A percentile compares a stretch with the other conserved stretches of the same genome.
Conservation (phyloP, 371 early-diverging fungal genomes). For the Mucor lusitanicus region DNA sequence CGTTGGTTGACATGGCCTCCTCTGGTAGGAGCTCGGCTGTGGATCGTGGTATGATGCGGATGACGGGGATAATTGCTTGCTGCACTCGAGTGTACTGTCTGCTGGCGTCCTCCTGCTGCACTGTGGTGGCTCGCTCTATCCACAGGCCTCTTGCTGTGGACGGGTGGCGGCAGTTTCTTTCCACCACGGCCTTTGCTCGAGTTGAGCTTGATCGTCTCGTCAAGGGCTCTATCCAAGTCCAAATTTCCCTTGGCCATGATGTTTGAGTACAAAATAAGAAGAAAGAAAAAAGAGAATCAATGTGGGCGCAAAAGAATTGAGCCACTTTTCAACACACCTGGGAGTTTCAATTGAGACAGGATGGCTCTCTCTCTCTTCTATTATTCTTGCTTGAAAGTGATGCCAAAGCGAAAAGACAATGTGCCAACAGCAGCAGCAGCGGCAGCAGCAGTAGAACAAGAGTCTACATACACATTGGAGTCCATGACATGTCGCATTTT, state of each 20-base stretch:
- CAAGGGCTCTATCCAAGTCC: constrained; percentile 22
- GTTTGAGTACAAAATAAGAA: background rate
- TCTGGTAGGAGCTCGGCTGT: background rate
- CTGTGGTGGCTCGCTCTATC: background rate
- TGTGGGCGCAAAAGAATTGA: background rate
- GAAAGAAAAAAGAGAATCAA: background rate
- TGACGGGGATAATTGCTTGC: background rate
- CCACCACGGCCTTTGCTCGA: background rate
- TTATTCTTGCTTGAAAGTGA: background rate
- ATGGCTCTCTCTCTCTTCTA: background rate
- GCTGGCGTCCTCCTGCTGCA: background rate
- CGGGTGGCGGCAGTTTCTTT: background rate
- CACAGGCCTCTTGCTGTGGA: background rate
- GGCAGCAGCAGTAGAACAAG: background rate
- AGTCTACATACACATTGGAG: background rate
- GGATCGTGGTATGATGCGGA: background rate
- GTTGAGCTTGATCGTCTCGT: constrained; percentile 17
- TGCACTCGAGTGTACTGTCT: background rate
- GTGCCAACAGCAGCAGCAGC: background rate
- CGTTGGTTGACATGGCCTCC: background rate
- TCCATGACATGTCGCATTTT: constrained; percentile 15
- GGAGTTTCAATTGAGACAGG: background rate
- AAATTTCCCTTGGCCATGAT: constrained; percentile 7
- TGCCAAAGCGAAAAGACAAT: background rate
- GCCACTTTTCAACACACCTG: background rate